Conservation (phyloP, 1,284 basidiomycete species). For the Vanrija sp. region DNA sequence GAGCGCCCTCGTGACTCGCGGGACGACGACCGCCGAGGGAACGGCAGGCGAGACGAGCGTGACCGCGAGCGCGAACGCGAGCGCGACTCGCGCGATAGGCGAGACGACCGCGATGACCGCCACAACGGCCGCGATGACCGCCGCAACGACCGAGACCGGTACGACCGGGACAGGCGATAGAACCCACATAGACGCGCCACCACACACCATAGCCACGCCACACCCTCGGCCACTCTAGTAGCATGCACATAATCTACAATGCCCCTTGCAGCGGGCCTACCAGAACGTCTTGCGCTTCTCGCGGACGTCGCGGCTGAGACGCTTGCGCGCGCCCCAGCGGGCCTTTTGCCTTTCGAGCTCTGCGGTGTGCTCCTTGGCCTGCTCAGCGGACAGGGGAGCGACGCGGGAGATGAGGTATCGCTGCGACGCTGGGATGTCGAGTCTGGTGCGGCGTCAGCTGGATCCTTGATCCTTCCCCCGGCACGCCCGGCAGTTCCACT, state of each 20-base stretch:
- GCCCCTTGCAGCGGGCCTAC: conserved; percentile 21
- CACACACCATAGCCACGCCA: background rate
- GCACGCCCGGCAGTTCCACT: conserved; percentile 14
- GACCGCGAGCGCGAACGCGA: too few relatives aligned
- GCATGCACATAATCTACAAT: background rate
- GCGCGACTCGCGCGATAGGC: background rate
- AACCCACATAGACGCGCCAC: background rate
- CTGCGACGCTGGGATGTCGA: conserved; percentile 26
- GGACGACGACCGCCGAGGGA: background rate
- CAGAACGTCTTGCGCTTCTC: conserved; percentile 42
- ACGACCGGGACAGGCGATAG: background rate
- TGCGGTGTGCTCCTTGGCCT: conserved; percentile 13
- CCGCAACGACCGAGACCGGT: conserved; percentile 1
- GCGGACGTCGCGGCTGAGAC: conserved; percentile 31
- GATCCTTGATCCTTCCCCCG: too few relatives aligned
- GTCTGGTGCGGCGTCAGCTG: conserved; percentile 6
- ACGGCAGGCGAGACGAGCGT: too few relatives aligned
- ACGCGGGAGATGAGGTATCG: conserved; percentile 32
- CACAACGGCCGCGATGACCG: background rate
- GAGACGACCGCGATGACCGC: too few relatives aligned
- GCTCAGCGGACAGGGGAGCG: conserved; percentile 27
- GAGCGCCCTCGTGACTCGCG: background rate
- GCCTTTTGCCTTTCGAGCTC: conserved; percentile 23
- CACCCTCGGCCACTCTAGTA: background rate
- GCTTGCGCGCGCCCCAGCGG: conserved; percentile 39